phyloP scores from a whole-genome alignment of 1,284 basidiomycete genomes.

The Wallemia mellicola region DNA sequence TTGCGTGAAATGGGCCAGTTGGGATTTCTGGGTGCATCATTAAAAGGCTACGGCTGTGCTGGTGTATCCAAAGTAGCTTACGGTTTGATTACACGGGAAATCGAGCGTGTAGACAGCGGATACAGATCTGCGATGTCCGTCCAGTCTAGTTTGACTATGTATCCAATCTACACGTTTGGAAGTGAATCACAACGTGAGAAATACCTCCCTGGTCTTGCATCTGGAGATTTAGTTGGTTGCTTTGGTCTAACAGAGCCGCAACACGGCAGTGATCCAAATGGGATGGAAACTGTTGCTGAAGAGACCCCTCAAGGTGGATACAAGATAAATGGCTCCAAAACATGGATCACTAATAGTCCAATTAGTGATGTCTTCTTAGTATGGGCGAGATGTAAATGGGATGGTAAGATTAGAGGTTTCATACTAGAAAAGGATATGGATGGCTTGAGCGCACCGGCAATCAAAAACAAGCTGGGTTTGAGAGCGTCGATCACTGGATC shows the following conservation, averaged over 20 bases:
- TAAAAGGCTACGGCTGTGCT: slow-evolving; percentile 77
- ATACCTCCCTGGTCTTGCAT: slow-evolving; percentile 41
- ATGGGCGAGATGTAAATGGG: slow-evolving; percentile 89
- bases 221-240: slow-evolving; percentile 65
- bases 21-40: slow-evolving; percentile 69
- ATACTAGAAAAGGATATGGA: slow-evolving; percentile 65
- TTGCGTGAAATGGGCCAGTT: slow-evolving; percentile 76
- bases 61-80: slow-evolving; percentile 78
- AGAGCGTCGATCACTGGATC: slow-evolving; percentile 74
- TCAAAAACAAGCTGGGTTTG: slow-evolving; percentile 77
- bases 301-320: slow-evolving; percentile 52
- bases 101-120: slow-evolving; percentile 36
- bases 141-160: slow-evolving; percentile 92
- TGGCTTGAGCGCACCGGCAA: slow-evolving; percentile 58
- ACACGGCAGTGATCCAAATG: slow-evolving; percentile 73
- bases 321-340: slow-evolving; percentile 67
- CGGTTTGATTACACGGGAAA: slow-evolving; percentile 71
- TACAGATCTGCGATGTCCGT: slow-evolving; percentile 42
- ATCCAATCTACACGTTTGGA: slow-evolving; percentile 80
- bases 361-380: slow-evolving; percentile 53
- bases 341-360: slow-evolving; percentile 60
- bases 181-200: slow-evolving; percentile 67
- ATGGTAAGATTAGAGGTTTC: slow-evolving; percentile 70
- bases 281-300: slow-evolving; percentile 75
- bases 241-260: slow-evolving; percentile 92